phyloP scores from a whole-genome alignment of 2,329 filamentous ascomycete genomes.

The Phaeosphaeriaceae sp. region DNA sequence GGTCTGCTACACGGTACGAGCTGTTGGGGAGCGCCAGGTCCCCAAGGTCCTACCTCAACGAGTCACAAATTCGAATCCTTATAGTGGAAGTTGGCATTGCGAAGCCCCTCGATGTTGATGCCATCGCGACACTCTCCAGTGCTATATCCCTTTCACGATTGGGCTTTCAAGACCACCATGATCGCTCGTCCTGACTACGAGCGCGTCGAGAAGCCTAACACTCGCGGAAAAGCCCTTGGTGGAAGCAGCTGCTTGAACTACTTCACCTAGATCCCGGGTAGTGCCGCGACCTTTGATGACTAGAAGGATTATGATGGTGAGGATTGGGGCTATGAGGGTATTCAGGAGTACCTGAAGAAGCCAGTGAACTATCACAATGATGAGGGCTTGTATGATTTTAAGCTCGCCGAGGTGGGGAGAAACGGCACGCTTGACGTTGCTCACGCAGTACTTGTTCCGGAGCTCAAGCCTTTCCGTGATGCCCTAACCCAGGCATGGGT shows the following conservation, averaged over 20 bases:
- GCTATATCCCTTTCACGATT: slow-evolving; percentile 67
- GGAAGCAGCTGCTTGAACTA: slow-evolving; percentile 69
- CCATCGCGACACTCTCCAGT: slow-evolving; percentile 61
- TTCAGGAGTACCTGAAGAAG: slow-evolving; percentile 61
- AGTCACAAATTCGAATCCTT: too few species aligned
- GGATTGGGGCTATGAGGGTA: slow-evolving; percentile 65
- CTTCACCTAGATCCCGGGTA: slow-evolving; percentile 69
- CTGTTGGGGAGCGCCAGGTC: too few species aligned
- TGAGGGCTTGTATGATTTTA: slow-evolving; percentile 52
- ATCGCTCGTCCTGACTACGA: slow-evolving; percentile 67
- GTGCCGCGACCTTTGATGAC: slow-evolving; percentile 63
- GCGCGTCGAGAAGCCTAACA: slow-evolving; percentile 70
- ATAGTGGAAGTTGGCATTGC: slow-evolving; percentile 24
- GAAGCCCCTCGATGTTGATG: slow-evolving; percentile 12
- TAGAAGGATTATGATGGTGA: slow-evolving; percentile 57
- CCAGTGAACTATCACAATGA: slow-evolving; percentile 67
- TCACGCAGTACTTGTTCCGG: slow-evolving; percentile 63
- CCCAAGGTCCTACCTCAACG: too few species aligned
- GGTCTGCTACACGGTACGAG: too few species aligned
- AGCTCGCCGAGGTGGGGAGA: slow-evolving; percentile 60
- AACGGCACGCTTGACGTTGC: slow-evolving; percentile 63
- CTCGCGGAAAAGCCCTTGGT: slow-evolving; percentile 66
- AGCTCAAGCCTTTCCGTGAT: slow-evolving; percentile 61
- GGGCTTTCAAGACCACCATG: slow-evolving; percentile 69
- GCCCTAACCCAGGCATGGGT: slow-evolving; percentile 62